Evolutionary conservation across 2,329 filamentous ascomycete species (phyloP), one percentile per base, ranked within the genome.

Genomic region (Pseudogymnoascus sp.): DNA sequence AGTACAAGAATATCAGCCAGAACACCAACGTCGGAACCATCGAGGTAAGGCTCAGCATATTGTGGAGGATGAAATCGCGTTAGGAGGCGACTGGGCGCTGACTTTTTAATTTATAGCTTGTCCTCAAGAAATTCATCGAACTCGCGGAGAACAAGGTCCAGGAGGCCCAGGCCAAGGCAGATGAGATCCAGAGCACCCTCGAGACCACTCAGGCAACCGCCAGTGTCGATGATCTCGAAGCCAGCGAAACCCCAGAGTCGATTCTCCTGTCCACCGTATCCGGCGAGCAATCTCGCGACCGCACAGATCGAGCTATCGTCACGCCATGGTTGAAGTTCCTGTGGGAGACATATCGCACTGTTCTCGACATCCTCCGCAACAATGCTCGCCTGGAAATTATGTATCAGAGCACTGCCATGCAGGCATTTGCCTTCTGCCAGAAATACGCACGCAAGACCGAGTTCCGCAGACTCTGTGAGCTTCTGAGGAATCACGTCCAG

Each of bases 1-100:
- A 97, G 77, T 99, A 99, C 85, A 99, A 99, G 84, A 99, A 99
- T 78, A 97, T 97, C 70, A 93, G 92, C 63, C 94, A 99, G 78
- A 99, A 99, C 80, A 96, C 93, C 71, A 97, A 97, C 75, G 92
- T 99, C 69, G 92, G 86, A 71, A 99, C 94, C 66, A 99, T 99
- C 76, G 94, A 97, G 86, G 89, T 91, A 79, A 65, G 75, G 61
- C 37, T 60, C 50, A 18, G 53, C 38, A 8, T 44, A 64, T n/a
- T 31, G 14, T 61, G 37, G 31, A 16, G n/a, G 14, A 23, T 28
- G 56, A 14, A 50, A 56, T 33, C 38, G 40, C 31, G 21, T 21
- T 18, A 7, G 6, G 44, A 7, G 40, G 44, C 16, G 14, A 35
- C 42, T 23, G 25, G 23, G 60, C 33, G 59, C 67, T 70, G 61